Base-by-base conservation (phyloP, 2,329 filamentous ascomycete genomes). In the Cucurbitaria berberidis region DNA sequence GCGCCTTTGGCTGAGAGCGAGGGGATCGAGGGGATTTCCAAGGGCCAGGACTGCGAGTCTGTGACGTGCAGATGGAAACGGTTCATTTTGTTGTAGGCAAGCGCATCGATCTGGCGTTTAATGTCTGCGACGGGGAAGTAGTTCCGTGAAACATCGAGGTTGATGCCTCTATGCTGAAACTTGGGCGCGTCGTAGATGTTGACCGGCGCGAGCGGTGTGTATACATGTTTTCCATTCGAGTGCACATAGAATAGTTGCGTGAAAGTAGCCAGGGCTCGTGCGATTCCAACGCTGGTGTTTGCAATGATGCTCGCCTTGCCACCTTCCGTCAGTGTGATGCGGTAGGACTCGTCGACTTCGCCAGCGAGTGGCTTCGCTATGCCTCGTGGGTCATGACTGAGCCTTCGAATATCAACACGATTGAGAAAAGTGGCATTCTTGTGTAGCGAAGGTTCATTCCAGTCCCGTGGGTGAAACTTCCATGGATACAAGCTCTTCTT, bases 21-120 rank as follows among this genome's bases (percentile, higher is more conserved):
- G 3, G 91, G 89, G 57, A 96, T 76, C 2, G 88, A 76, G 1
- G 90, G 89, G 44, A 96, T 87, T 62, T 91, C 90, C 21, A 96
- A 79, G 0, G 91, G 91, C 89, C 91, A 96, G 3, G 90, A 90
- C 74, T 96, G 91, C 15, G 88, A 86, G 74, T 96, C 91, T 4
- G 90, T 95, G 51, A 88, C 82, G 77, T 96, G 91, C 48, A 93
- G 79, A 74, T 95, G 91, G 50, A 96, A 81, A 5, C 86, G 82
- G 76, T 95, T 95, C 80, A 95, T 83, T 78, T 96, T 95, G 78
- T 87, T 91, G 83, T 86, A 91, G 1, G 89, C 80, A 60, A 89
- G 76, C 35, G 86, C 89, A 68, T 96, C 89, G 60, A 96, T 89
- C 47, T 87, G 90, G 45, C 86, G 85, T 67, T 87, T 81, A 62